Conservation (phyloP, 371 early-diverging fungal genomes). For the Mortierella sp. region DNA sequence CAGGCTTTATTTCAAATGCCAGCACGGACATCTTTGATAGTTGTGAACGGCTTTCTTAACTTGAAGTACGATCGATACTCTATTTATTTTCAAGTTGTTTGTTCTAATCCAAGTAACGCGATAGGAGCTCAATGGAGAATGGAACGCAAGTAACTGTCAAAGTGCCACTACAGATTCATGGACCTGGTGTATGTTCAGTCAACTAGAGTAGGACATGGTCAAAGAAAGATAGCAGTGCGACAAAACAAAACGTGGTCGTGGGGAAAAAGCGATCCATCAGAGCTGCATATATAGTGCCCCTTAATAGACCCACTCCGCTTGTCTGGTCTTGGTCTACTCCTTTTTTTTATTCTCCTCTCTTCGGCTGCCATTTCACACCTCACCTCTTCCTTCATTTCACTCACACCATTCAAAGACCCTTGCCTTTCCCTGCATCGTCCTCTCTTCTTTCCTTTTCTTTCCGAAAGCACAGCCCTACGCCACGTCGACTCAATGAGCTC, state of each 20-base stretch:
- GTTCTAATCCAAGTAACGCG: neutral
- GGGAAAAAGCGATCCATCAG: slow-evolving; percentile 1
- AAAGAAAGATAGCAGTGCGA: neutral
- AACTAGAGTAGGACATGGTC: neutral
- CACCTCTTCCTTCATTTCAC: neutral
- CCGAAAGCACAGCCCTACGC: slow-evolving; percentile 1
- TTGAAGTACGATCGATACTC: neutral
- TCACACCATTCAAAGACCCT: slow-evolving; percentile 1
- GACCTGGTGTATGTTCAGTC: neutral
- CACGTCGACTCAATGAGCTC: slow-evolving; percentile 46
- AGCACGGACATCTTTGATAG: slow-evolving; percentile 5
- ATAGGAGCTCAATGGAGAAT: neutral
- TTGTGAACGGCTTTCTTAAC: neutral
- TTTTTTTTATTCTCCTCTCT: neutral
- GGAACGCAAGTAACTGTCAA: neutral
- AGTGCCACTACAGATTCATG: too few relatives aligned
- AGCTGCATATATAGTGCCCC: neutral
- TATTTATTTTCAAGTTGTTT: neutral
- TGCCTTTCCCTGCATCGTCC: neutral
- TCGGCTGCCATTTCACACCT: neutral
- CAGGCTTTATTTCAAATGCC: slow-evolving; percentile 8
- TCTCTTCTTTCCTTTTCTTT: neutral
- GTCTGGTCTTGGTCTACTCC: neutral
- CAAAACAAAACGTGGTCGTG: slow-evolving; percentile 13
- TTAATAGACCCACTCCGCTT: neutral